These are phyloP conservation scores for Oryza australiensis DNA, from an alignment of 176 grass and related monocot genomes.

Conservation along the genomic window DNA sequence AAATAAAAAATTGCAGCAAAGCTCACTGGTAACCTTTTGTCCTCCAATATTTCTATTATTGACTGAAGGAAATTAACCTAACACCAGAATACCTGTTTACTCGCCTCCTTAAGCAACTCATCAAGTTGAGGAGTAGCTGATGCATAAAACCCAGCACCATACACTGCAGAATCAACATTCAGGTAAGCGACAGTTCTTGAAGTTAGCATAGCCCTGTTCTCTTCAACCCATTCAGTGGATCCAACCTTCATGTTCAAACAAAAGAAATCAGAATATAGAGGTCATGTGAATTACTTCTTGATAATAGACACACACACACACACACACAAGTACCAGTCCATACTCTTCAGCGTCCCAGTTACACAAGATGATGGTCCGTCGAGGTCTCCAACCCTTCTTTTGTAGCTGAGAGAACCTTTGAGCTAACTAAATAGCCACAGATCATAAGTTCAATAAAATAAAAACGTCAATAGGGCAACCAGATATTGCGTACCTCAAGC, in stretches of 20 bases:
- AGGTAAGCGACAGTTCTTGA: conserved; percentile 80
- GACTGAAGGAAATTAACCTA: conserved; percentile 15
- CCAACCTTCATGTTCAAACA: conserved; percentile 53
- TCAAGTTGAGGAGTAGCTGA: conserved; percentile 92
- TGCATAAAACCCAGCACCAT: conserved; percentile 51
- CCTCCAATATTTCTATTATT: not conserved
- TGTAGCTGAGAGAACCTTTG: conserved; percentile 71
- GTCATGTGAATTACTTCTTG: conserved; percentile 19
- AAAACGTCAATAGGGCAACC: not conserved
- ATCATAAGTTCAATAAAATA: conserved; percentile 8
- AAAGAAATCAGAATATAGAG: conserved; percentile 5
- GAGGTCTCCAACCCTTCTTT: conserved; percentile 82
- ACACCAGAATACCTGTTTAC: conserved; percentile 58
- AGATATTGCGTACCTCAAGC: conserved; percentile 66
- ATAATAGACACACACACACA: not conserved
- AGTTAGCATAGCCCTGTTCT: conserved; percentile 70
- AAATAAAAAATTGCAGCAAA: not conserved
- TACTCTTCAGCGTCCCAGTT: conserved; percentile 96
- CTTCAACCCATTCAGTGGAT: conserved; percentile 96
- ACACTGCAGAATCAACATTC: conserved; percentile 65
- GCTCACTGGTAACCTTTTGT: not conserved
- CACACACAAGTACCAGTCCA: conserved; percentile 55
- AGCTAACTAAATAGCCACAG: conserved; percentile 55
- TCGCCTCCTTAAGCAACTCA: conserved; percentile 63
- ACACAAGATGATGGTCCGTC: conserved; percentile 87